Conservation (phyloP, 345 rosid genomes). For the Acer negundo region DNA sequence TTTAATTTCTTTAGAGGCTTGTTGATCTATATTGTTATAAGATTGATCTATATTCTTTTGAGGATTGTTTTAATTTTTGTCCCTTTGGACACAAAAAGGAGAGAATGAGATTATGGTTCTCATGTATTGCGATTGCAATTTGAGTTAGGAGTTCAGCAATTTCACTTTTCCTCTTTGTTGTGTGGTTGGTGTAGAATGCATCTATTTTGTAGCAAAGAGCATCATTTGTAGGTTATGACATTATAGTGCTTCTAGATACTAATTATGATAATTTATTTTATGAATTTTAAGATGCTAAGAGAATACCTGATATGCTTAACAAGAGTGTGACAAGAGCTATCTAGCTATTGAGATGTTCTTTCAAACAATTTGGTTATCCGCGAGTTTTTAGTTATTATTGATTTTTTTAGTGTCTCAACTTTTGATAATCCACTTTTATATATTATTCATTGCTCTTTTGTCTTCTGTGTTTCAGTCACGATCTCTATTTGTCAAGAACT, state of each 20-base stretch:
- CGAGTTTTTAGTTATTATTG: background rate
- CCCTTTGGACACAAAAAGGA: too few relatives aligned
- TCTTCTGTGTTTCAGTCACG: conserved; percentile 62
- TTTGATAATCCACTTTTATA: background rate
- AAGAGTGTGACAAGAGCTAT: background rate
- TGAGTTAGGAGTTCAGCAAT: too few relatives aligned
- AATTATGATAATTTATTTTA: background rate
- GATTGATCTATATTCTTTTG: too few relatives aligned
- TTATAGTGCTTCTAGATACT: background rate
- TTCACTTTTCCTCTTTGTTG: too few relatives aligned
- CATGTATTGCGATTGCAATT: too few relatives aligned
- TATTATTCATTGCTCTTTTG: conserved; percentile 26
- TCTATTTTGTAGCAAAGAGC: too few relatives aligned
- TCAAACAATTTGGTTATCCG: background rate
- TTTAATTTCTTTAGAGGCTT: too few relatives aligned
- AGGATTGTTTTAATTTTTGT: too few relatives aligned
- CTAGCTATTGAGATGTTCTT: background rate
- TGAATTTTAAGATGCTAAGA: background rate
- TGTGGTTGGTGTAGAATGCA: too few relatives aligned
- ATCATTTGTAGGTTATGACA: background rate
- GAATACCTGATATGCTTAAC: background rate
- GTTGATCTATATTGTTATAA: too few relatives aligned
- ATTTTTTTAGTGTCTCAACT: background rate
- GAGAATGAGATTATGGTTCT: too few relatives aligned
- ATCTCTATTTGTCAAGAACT: conserved; percentile 82